Evolutionary conservation across 306 rosid genomes (phyloP).

Genomic region (Morella rubra): DNA sequence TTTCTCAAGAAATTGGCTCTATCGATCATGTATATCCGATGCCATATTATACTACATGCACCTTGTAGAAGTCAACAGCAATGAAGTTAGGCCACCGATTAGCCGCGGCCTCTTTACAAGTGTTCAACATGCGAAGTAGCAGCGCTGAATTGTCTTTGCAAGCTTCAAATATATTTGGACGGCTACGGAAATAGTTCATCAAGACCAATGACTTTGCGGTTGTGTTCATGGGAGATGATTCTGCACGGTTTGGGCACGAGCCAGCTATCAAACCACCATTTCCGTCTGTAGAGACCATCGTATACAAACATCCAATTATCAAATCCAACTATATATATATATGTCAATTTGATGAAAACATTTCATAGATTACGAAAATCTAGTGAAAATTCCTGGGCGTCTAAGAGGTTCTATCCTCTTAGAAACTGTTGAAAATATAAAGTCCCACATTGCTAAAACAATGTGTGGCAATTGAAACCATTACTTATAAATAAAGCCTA

Average conservation of each 20-base stretch:
- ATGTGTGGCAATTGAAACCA: too few species aligned
- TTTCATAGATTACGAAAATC: too few species aligned
- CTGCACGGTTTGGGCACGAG: conserved; percentile 58
- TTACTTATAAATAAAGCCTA: too few species aligned
- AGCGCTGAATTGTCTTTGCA: conserved; percentile 67
- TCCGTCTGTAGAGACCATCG: conserved; percentile 43
- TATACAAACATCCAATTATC: too few species aligned
- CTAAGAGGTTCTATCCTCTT: too few species aligned
- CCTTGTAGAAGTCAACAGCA: conserved; percentile 80
- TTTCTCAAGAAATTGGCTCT: too few species aligned
- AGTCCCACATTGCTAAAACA: too few species aligned
- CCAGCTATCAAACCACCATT: conserved; percentile 66
- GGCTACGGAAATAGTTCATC: conserved; percentile 53
- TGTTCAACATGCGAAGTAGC: conserved; percentile 52
- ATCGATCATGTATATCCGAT: not conserved
- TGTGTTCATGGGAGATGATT: conserved; percentile 51
- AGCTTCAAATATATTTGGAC: conserved; percentile 38
- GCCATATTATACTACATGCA: conserved; percentile 12
- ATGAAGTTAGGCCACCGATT: conserved; percentile 83
- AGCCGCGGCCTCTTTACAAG: conserved; percentile 57
- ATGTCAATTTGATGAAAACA: too few species aligned
- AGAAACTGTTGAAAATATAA: too few species aligned
- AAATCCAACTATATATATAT: too few species aligned
- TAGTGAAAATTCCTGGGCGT: too few species aligned
- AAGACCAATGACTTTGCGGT: conserved; percentile 62